phyloP scores from a whole-genome alignment of 108 stramenopile species.

The Pseudonitzschia delicatissima region DNA sequence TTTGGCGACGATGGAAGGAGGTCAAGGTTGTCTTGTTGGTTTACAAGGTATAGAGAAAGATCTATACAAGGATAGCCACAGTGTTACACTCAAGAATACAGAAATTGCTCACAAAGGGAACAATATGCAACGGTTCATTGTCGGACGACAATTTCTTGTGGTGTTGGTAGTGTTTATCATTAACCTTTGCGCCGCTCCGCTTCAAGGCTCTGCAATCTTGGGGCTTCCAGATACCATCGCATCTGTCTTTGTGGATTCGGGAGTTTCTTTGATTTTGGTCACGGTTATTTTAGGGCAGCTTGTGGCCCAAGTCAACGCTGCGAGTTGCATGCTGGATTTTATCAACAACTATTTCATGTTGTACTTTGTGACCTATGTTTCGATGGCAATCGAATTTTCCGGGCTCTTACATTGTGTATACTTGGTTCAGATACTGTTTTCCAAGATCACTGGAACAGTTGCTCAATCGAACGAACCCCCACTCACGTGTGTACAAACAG shows the following conservation, averaged over 20 bases:
- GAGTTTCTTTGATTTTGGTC: slow-evolving; percentile 37
- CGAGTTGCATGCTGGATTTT: slow-evolving; percentile 60
- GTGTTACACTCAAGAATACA: slow-evolving; percentile 35
- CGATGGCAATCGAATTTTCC: slow-evolving; percentile 62
- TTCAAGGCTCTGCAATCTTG: slow-evolving; percentile 27
- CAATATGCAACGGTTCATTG: slow-evolving; percentile 62
- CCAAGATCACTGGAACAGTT: slow-evolving; percentile 40
- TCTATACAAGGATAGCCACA: slow-evolving; percentile 42
- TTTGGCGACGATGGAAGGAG: slow-evolving; percentile 33
- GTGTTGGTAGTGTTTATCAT: slow-evolving; percentile 55
- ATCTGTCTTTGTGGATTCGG: slow-evolving; percentile 34
- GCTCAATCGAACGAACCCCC: slow-evolving; percentile 56
- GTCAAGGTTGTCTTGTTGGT: slow-evolving; percentile 36
- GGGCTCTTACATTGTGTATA: slow-evolving; percentile 69
- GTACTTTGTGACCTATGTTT: slow-evolving; percentile 44
- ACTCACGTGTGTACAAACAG: slow-evolving; percentile 25
- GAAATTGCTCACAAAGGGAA: slow-evolving; percentile 50
- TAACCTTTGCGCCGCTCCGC: slow-evolving; percentile 42
- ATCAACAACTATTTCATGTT: slow-evolving; percentile 61
- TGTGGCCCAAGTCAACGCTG: slow-evolving; percentile 63
- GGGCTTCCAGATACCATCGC: slow-evolving; percentile 24
- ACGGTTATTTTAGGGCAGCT: slow-evolving; percentile 44
- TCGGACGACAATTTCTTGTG: slow-evolving; percentile 63
- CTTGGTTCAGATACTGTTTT: slow-evolving; percentile 54
- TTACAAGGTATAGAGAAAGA: slow-evolving; percentile 16